A percentile compares a stretch with the other conserved stretches of the same genome.
These are phyloP conservation scores for Dimocarpus longan DNA, from an alignment of 345 rosid species.

Conservation along the genomic window DNA sequence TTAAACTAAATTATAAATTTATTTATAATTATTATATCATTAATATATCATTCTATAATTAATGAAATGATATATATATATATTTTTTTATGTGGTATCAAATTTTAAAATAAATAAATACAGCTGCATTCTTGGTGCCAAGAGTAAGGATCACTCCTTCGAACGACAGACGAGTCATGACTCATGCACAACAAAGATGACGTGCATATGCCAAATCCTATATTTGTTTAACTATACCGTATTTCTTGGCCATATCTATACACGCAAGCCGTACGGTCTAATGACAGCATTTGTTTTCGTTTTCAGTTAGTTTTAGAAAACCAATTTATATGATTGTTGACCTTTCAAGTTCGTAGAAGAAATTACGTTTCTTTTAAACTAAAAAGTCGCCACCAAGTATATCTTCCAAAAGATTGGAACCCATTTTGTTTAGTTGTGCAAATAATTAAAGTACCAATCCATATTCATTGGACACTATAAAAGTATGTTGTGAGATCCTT, in stretches of 20 bases:
- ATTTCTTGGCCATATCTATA: background rate
- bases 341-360: background rate
- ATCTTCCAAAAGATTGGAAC: background rate
- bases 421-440: background rate
- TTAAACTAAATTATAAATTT: too few species aligned
- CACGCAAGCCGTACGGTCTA: conserved; percentile 12
- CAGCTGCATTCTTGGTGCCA: too few species aligned
- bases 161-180: background rate
- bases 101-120: too few species aligned
- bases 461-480: too few species aligned
- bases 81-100: too few species aligned
- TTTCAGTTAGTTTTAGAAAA: background rate
- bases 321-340: background rate
- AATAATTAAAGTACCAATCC: too few species aligned
- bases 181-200: background rate
- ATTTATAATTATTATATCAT: too few species aligned
- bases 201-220: background rate
- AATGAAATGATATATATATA: too few species aligned
- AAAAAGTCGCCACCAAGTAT: background rate
- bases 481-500: too few species aligned
- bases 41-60: too few species aligned
- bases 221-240: background rate
- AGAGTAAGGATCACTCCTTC: too few species aligned
- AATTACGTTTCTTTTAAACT: too few species aligned
- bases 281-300: background rate